Evolutionary conservation across 306 rosid genomes (phyloP).

Genomic region (Cucurbita argyrosperma): DNA sequence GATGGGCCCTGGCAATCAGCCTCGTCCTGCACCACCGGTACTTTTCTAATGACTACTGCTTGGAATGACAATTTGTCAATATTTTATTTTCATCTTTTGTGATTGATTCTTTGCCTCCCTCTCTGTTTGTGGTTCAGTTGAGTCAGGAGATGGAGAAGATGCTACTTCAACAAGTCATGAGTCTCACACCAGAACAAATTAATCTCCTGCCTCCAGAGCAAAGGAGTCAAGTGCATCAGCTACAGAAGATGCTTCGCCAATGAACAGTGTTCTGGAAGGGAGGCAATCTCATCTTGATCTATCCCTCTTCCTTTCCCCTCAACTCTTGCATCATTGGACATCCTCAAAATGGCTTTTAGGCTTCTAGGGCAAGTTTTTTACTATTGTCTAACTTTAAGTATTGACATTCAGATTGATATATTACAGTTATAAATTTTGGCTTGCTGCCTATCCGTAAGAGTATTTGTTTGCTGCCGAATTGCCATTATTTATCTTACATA

Average conservation of each 20-base stretch:
- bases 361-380: neutral
- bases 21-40: constrained; percentile 34
- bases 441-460: neutral
- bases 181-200: constrained; percentile 78
- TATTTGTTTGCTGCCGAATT: neutral
- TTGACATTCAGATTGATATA: neutral
- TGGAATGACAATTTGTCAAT: neutral
- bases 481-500: neutral
- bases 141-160: constrained; percentile 88
- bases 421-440: neutral
- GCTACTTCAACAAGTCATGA: constrained; percentile 94
- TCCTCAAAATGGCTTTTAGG: neutral
- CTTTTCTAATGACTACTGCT: neutral
- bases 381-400: neutral
- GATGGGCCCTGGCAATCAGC: constrained; percentile 51
- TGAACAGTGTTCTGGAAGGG: constrained; percentile 15
- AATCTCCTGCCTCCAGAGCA: constrained; percentile 86
- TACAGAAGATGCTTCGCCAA: constrained; percentile 78
- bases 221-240: constrained; percentile 85
- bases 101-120: neutral
- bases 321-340: neutral
- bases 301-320: neutral
- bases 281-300: neutral
- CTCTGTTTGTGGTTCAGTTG: constrained; percentile 35
- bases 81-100: neutral